Evolutionary conservation across 805 yeast species (phyloP).

Genomic region (Grigorovia yakushimaensis): DNA sequence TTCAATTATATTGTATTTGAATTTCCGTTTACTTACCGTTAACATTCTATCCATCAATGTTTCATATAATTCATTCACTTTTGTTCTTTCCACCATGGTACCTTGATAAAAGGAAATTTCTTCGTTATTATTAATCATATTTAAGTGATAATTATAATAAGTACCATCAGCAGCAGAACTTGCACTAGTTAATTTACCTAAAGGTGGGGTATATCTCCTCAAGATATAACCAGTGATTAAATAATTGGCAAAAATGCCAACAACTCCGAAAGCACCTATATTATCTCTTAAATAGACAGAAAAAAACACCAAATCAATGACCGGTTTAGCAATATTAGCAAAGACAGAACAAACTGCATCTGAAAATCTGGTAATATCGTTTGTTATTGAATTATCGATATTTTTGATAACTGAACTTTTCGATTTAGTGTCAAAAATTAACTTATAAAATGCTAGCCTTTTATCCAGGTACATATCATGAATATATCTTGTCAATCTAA

Average conservation of each 20-base stretch:
- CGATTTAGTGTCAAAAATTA: slow-evolving; percentile 46
- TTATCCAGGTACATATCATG: slow-evolving; percentile 84
- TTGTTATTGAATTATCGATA: slow-evolving; percentile 72
- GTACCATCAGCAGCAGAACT: slow-evolving; percentile 80
- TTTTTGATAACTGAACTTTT: slow-evolving; percentile 43
- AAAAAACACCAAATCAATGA: slow-evolving; percentile 76
- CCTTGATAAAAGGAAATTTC: slow-evolving; percentile 94
- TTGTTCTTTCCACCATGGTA: slow-evolving; percentile 61
- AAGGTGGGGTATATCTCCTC: slow-evolving; percentile 70
- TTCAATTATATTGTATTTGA: slow-evolving; percentile 65
- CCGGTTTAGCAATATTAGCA: slow-evolving; percentile 85
- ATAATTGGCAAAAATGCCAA: slow-evolving; percentile 75
- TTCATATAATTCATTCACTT: slow-evolving; percentile 50
- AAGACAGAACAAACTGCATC: slow-evolving; percentile 74
- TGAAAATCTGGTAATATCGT: slow-evolving; percentile 73
- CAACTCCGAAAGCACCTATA: slow-evolving; percentile 77
- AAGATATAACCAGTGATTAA: slow-evolving; percentile 67
- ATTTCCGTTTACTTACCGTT: slow-evolving; percentile 47
- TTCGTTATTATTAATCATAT: slow-evolving; percentile 79
- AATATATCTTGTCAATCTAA: slow-evolving; percentile 71
- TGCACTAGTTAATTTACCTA: slow-evolving; percentile 64
- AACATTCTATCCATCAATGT: slow-evolving; percentile 46
- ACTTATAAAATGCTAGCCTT: slow-evolving; percentile 73
- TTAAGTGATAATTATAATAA: slow-evolving; percentile 76
- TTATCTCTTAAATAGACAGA: slow-evolving; percentile 75